Percentiles rank a stretch among this genome's conserved stretches.
Conservation (phyloP, 257 asterid genomes). For the Capsicum rhomboideum region DNA sequence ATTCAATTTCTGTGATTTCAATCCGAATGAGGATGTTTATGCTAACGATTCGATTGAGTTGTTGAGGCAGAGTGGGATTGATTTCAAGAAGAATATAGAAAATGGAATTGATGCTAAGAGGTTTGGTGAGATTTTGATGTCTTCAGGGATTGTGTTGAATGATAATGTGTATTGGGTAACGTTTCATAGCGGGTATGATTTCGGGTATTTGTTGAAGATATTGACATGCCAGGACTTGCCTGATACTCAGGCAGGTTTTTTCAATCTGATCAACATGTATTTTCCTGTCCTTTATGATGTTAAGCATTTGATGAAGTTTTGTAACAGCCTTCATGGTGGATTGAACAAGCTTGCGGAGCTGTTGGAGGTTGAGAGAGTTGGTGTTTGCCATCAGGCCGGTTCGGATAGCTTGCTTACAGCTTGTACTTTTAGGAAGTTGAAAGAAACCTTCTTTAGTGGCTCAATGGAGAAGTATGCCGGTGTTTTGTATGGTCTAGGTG, state of each 20-base stretch:
- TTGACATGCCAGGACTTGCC: constrained; percentile 67
- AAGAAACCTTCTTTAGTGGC: constrained; percentile 58
- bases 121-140: constrained; percentile 74
- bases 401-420: constrained; percentile 75
- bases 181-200: constrained; percentile 71
- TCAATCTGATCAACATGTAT: constrained; percentile 41
- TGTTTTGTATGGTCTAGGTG: constrained; percentile 65
- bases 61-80: constrained; percentile 60
- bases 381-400: constrained; percentile 79
- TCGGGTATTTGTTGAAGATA: constrained; percentile 64
- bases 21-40: constrained; percentile 53
- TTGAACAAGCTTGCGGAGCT: constrained; percentile 65
- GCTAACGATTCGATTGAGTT: constrained; percentile 56
- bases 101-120: constrained; percentile 48
- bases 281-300: constrained; percentile 61
- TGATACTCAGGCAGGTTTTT: constrained; percentile 44
- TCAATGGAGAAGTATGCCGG: constrained; percentile 61
- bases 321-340: constrained; percentile 69
- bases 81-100: constrained; percentile 40
- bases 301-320: constrained; percentile 73
- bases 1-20: constrained; percentile 66
- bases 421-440: constrained; percentile 56
- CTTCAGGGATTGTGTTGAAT: constrained; percentile 65
- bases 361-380: constrained; percentile 70
- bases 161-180: constrained; percentile 64